Conservation (phyloP, 2,329 filamentous ascomycete genomes). For the Beauveria sp. region DNA sequence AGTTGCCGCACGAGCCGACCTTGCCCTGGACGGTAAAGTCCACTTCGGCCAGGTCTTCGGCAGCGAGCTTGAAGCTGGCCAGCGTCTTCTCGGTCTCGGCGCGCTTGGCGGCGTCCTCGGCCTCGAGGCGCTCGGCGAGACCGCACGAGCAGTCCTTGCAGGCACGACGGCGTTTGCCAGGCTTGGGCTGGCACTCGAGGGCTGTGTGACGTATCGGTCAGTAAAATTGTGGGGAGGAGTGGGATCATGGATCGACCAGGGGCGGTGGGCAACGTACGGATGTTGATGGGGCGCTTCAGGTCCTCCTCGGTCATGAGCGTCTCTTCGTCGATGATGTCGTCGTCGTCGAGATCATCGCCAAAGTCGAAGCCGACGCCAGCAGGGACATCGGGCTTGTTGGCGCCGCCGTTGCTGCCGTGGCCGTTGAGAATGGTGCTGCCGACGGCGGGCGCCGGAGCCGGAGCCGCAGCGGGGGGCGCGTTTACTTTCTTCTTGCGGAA, state of each 20-base stretch:
- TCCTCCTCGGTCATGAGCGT: conserved; percentile 80
- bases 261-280: conserved; percentile 54
- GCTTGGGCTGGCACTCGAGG: conserved; percentile 77
- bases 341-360: conserved; percentile 61
- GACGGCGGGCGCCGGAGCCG: conserved; percentile 12
- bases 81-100: conserved; percentile 60
- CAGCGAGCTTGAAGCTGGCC: conserved; percentile 60
- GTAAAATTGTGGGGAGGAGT: conserved; percentile 8
- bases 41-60: conserved; percentile 73
- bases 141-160: conserved; percentile 99
- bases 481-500: conserved; percentile 29
- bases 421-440: conserved; percentile 33
- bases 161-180: conserved; percentile 80
- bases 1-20: conserved; percentile 90
- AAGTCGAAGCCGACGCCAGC: conserved; percentile 62
- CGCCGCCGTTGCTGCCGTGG: conserved; percentile 39
- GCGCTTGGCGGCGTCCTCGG: conserved; percentile 71
- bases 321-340: conserved; percentile 89
- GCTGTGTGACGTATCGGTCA: conserved; percentile 40
- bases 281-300: conserved; percentile 65
- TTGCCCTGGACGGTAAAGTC: conserved; percentile 98
- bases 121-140: conserved; percentile 73
- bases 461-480: conserved; percentile 2
- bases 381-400: conserved; percentile 33
- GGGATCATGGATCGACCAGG: background rate